phyloP scores from a whole-genome alignment of 2,329 filamentous ascomycete genomes.

The Drechslerella dactyloides region DNA sequence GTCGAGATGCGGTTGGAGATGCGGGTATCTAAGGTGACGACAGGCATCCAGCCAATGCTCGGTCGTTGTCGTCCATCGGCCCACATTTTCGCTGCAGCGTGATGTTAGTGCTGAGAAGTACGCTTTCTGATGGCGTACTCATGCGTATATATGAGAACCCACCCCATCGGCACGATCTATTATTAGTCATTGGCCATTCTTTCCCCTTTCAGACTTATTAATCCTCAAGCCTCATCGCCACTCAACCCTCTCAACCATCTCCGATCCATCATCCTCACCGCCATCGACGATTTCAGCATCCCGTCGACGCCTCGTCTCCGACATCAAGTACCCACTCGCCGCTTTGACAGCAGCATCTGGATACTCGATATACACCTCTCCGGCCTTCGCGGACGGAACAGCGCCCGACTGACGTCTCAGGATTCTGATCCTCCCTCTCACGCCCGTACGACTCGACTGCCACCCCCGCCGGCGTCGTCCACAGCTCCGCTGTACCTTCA shows the following conservation, averaged over 20 bases:
- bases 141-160: constrained; percentile 19
- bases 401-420: constrained; percentile 17
- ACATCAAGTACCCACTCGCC: constrained; percentile 24
- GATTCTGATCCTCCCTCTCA: constrained; percentile 26
- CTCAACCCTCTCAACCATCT: constrained; percentile 15
- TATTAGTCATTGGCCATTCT: constrained; percentile 44
- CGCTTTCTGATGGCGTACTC: background rate
- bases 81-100: constrained; percentile 35
- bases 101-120: constrained; percentile 8
- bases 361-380: constrained; percentile 30
- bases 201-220: constrained; percentile 18
- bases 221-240: constrained; percentile 30
- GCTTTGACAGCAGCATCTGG: constrained; percentile 44
- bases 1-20: constrained; percentile 44
- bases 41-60: constrained; percentile 19
- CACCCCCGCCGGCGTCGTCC: constrained; percentile 19
- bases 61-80: constrained; percentile 43
- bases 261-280: constrained; percentile 23
- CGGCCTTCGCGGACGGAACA: constrained; percentile 22
- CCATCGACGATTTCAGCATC: constrained; percentile 29
- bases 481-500: constrained; percentile 19
- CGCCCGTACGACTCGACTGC: background rate
- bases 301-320: constrained; percentile 27
- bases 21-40: constrained; percentile 29
- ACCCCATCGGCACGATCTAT: constrained; percentile 16